Percentiles rank a stretch among this genome's conserved stretches.
Evolutionary conservation across 352 stramenopile genomes (phyloP).

Genomic region (Phytophthora syringae): DNA sequence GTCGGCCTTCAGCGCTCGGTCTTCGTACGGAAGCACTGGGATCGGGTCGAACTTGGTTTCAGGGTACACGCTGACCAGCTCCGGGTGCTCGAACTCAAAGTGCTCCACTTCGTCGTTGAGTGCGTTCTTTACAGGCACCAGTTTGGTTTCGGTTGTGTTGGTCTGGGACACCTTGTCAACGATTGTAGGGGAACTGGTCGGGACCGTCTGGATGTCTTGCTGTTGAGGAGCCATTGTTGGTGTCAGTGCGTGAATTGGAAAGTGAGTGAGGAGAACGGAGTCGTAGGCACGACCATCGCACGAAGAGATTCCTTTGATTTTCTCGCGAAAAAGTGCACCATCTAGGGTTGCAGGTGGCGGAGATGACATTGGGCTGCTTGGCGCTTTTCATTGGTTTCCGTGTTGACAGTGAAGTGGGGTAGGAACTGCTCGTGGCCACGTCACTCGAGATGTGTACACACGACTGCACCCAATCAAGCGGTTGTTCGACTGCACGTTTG

Average conservation of each 20-base stretch:
- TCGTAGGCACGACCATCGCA: neutral
- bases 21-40: slow-evolving; percentile 23
- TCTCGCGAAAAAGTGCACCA: slow-evolving; percentile 13
- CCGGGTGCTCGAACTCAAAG: slow-evolving; percentile 21
- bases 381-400: slow-evolving; percentile 26
- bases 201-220: slow-evolving; percentile 13
- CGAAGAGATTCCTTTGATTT: neutral
- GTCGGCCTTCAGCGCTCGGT: slow-evolving; percentile 22
- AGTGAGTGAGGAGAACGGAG: slow-evolving; percentile 10
- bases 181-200: slow-evolving; percentile 3
- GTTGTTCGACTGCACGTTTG: slow-evolving; percentile 2
- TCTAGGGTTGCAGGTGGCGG: slow-evolving; percentile 15
- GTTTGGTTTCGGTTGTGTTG: slow-evolving; percentile 1
- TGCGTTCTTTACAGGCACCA: slow-evolving; percentile 34
- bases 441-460: neutral
- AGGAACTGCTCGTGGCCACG: neutral
- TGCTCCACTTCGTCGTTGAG: slow-evolving; percentile 28
- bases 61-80: slow-evolving; percentile 21
- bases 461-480: neutral
- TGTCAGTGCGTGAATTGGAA: slow-evolving; percentile 22
- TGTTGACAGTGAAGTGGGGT: slow-evolving; percentile 3
- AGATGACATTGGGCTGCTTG: slow-evolving; percentile 19
- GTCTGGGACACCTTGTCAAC: slow-evolving; percentile 1
- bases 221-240: slow-evolving; percentile 39
- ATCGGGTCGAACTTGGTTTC: slow-evolving; percentile 19